phyloP scores from a whole-genome alignment of 2,329 filamentous ascomycete species.

The Aspergillus sp. region DNA sequence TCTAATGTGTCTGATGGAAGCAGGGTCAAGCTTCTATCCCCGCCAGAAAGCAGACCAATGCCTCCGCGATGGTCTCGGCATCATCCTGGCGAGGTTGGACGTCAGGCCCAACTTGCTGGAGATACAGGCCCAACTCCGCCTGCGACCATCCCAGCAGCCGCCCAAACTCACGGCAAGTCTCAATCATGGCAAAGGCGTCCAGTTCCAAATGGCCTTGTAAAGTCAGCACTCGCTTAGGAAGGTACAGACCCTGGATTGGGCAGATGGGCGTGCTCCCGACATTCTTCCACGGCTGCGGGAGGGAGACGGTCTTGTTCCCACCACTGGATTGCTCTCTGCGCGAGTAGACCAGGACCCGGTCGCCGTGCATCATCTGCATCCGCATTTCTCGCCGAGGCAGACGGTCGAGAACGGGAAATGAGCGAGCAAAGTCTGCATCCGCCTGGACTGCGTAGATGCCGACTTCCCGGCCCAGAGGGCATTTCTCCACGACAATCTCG shows the following conservation, averaged over 20 bases:
- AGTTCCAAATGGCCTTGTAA: constrained; percentile 24
- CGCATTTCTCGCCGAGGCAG: not conserved
- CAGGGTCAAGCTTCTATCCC: too few species aligned
- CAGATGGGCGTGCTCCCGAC: constrained; percentile 14
- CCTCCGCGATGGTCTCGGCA: too few species aligned
- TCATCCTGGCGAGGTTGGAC: too few species aligned
- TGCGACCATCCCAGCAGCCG: not conserved
- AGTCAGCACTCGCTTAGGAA: constrained; percentile 15
- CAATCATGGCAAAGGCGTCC: constrained; percentile 15
- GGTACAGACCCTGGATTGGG: constrained; percentile 18
- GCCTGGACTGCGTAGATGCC: not conserved
- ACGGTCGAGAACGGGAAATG: not conserved
- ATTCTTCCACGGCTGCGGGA: constrained; percentile 13
- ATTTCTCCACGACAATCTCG: not conserved
- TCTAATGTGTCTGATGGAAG: too few species aligned
- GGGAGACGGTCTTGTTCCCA: not conserved
- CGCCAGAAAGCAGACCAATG: too few species aligned
- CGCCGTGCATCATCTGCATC: not conserved
- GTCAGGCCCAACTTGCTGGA: not conserved
- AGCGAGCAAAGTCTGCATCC: not conserved
- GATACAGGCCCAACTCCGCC: not conserved
- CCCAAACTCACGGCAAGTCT: constrained; percentile 16
- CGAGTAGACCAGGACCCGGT: not conserved
- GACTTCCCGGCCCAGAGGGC: not conserved
- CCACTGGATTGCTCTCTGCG: not conserved